A percentile compares a stretch with the other conserved stretches of the same genome.
Conservation (phyloP, 2,329 filamentous ascomycete species). For the Bipolaris sorokiniana region DNA sequence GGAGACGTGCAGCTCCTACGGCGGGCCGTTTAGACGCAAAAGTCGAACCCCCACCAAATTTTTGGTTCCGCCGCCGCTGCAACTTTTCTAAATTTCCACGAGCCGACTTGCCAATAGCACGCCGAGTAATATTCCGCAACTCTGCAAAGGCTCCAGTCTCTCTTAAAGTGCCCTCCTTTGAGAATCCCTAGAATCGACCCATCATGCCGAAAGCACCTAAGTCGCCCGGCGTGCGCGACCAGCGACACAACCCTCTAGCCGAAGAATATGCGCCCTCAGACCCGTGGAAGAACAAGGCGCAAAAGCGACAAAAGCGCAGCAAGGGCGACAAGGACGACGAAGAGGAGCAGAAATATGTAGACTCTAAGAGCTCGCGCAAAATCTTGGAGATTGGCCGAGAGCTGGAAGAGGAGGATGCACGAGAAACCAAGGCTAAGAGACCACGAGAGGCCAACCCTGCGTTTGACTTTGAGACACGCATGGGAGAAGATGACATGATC, state of each 20-base stretch:
- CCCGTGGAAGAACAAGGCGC: conserved; percentile 71
- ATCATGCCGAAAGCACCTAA: conserved; percentile 79
- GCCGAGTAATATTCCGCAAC: neutral
- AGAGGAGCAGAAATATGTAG: conserved; percentile 74
- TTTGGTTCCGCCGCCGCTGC: conserved; percentile 14
- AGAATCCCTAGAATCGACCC: neutral
- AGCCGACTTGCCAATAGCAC: neutral
- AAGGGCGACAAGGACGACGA: conserved; percentile 59
- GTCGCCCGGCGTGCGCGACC: conserved; percentile 61
- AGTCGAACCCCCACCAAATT: conserved; percentile 22
- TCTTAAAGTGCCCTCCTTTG: neutral
- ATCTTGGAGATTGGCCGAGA: conserved; percentile 91
- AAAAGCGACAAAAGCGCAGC: conserved; percentile 67
- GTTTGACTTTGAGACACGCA: conserved; percentile 81
- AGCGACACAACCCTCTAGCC: conserved; percentile 88
- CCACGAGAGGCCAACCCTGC: conserved; percentile 62
- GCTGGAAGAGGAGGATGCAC: conserved; percentile 79
- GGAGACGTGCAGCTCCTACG: conserved; percentile 20
- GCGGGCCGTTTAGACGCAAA: conserved; percentile 20
- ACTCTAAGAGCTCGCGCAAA: conserved; percentile 84
- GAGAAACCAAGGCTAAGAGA: conserved; percentile 53
- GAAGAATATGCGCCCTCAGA: conserved; percentile 79
- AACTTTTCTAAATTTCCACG: conserved; percentile 14
- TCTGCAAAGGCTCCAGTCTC: neutral
- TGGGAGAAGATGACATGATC: conserved; percentile 58